Base-by-base conservation (phyloP, 1,139 yeast genomes). In the Fermentozyma sake region DNA sequence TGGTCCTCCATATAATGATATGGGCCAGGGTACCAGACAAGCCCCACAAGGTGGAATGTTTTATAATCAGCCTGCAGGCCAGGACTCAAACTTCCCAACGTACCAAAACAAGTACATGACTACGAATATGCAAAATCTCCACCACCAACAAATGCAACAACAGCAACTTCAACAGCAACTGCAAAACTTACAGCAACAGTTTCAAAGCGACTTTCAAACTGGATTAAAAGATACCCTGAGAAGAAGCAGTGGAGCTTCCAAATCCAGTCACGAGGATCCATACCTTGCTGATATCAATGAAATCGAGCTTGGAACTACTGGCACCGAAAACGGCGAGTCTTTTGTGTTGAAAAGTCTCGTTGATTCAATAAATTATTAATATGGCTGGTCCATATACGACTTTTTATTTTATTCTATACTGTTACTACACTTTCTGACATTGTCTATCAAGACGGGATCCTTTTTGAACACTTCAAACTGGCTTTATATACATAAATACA, bases 271-370 rank as follows among this genome's bases (percentile, higher is more conserved):
- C 12, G 19, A 20, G 17, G 35, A 22, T 13, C 11, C 12, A 8
- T 22, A 13, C 3, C 10, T 22, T 11, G 20, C 13, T 15, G 20
- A 23, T n/a, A 16, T 15, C 20, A 12, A 14, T 15, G 19, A 24
- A 14, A 16, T 9, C 12, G 22, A 24, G 7, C n/a, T 22, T 9
- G 20, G 20, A 6, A 12, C 29, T 11, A 16, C 24, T 8, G 24
- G 19, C 10, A 12, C 12, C 10, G 12, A 7, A 12, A 22, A 32
- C 14, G 57, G 53, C 14, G 68, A 61, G 33, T 51, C 54, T 29
- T 57, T 58, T 39, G 64, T 66, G 32, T 49, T 64, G 39, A 58
- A 63, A 40, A 60, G 68, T 14, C 57, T 66, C 38, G 71, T 65
- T 29, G 70, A 66, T 37, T 64, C 68, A 17, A 61, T 66, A 26